Conservation (phyloP, 352 stramenopile species). For the Phytophthora ramorum region DNA sequence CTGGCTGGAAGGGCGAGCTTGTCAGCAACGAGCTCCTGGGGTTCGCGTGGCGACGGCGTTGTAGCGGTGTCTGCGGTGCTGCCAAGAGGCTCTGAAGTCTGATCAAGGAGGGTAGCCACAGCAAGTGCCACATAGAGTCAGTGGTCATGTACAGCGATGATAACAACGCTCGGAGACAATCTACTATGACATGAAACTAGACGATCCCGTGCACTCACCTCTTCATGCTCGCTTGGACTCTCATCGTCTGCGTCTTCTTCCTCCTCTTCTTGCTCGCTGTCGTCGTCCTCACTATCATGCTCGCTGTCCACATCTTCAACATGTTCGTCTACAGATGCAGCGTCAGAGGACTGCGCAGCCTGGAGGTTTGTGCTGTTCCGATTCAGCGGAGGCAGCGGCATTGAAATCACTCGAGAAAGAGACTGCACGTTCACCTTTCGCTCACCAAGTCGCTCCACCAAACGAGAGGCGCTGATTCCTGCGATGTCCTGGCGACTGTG, state of each 20-base stretch:
- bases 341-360: not conserved
- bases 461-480: constrained; percentile 29
- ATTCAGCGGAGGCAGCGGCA: constrained; percentile 19
- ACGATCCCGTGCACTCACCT: constrained; percentile 8
- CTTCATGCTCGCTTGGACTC: constrained; percentile 1
- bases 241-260: constrained; percentile 8
- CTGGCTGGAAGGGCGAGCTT: constrained; percentile 5
- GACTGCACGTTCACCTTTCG: constrained; percentile 17
- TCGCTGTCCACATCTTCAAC: constrained; percentile 12
- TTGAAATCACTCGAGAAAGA: constrained; percentile 25
- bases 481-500: constrained; percentile 31
- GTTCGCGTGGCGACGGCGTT: constrained; percentile 9
- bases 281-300: not conserved
- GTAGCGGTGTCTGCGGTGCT: not conserved
- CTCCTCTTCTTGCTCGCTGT: constrained; percentile 4
- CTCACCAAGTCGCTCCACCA: constrained; percentile 49
- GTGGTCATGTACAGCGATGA: constrained; percentile 23
- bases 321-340: not conserved
- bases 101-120: constrained; percentile 2
- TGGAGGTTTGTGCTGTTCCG: not conserved
- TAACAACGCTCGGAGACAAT: constrained; percentile 12
- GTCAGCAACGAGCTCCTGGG: not conserved
- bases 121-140: constrained; percentile 35
- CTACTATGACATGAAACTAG: constrained; percentile 9
- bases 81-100: constrained; percentile 15